Base-by-base conservation (phyloP, 169 alveolate genomes). In the Plasmodium chabaudi region DNA sequence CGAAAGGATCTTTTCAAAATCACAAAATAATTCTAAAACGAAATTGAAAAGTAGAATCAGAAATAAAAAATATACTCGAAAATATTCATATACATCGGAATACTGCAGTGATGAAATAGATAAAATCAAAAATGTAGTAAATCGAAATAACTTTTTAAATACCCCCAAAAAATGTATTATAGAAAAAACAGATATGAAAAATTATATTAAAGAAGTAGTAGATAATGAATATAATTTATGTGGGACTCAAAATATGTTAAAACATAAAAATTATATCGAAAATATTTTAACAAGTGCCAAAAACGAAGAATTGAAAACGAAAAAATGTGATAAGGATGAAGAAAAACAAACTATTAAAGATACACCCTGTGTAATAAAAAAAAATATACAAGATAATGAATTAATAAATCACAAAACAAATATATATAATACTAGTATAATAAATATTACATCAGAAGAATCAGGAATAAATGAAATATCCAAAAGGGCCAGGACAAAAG, bases 1-100 rank as follows among this genome's bases (percentile, higher is more conserved):
- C 13, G 64, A 69, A 47, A 69, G 25, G n/a, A 13, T 69, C 3
- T 49, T 21, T 69, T 69, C 47, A 10, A 69, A 44, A 69, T 69
- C 79, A 15, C 42, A 69, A 17, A 69, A 69, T 21, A 46, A 49
- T 25, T 69, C 79, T 49, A 47, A 21, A 49, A 49, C 34, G 1
- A 69, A 69, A 23, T 21, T 25, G 25, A 49, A 21, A 9, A 49
- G 10, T 27, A 9, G 47, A 25, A 49, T 15, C 10, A 15, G 17
- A 10, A 13, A 63, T 63, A 63, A 21, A 12, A 46, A 69, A 46
- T 69, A 49, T 69, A 5, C 46, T 13, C 13, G 27, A 21, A 46
- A 9, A 2, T 46, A 21, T 69, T 44, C 63, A 10, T 49, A 25
- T 21, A n/a, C 47, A 44, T 21, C 21, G 13, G 27, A 69, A 27